phyloP scores from a whole-genome alignment of 257 asterid genomes.

The Petrea volubilis region DNA sequence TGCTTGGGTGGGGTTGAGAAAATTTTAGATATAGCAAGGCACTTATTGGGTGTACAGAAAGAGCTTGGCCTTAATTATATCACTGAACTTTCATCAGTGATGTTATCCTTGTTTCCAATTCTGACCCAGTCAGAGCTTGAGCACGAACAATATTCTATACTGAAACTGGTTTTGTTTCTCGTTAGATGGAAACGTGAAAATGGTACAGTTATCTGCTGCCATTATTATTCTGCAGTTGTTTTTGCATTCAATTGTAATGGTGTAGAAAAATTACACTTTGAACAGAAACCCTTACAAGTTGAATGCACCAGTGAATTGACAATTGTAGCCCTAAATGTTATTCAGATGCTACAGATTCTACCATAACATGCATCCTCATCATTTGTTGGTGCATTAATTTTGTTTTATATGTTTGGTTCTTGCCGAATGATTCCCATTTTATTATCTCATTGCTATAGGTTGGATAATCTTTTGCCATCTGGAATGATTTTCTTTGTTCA shows the following conservation, averaged over 20 bases:
- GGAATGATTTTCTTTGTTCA: background rate
- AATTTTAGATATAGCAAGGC: conserved; percentile 60
- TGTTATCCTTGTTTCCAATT: conserved; percentile 55
- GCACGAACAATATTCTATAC: conserved; percentile 75
- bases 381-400: conserved; percentile 15
- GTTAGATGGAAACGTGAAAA: conserved; percentile 79
- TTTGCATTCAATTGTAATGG: conserved; percentile 22
- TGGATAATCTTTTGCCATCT: conserved; percentile 1
- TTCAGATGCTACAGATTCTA: conserved; percentile 11
- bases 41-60: conserved; percentile 69
- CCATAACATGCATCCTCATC: conserved; percentile 1
- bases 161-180: conserved; percentile 61
- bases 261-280: background rate
- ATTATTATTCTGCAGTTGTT: background rate
- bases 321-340: background rate
- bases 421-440: background rate
- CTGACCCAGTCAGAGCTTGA: conserved; percentile 82
- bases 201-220: conserved; percentile 47
- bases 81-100: conserved; percentile 53
- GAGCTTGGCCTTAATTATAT: conserved; percentile 74
- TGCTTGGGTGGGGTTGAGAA: conserved; percentile 65
- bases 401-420: background rate
- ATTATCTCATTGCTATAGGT: background rate
- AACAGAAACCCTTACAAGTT: background rate
- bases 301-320: background rate